Evolutionary conservation across 306 rosid genomes (phyloP).

Genomic region (Ammopiptanthus mongolicus): DNA sequence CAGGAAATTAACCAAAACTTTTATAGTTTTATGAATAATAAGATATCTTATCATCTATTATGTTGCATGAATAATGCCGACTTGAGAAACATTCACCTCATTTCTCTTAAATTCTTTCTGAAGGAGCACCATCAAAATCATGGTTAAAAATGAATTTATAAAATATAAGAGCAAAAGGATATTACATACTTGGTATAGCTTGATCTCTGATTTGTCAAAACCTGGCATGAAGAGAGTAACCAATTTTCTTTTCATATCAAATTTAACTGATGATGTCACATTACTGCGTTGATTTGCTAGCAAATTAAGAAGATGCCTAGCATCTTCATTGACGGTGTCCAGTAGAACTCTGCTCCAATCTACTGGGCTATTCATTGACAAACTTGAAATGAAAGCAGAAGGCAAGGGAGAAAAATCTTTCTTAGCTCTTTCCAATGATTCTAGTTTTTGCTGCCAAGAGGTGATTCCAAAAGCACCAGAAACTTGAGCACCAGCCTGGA

Average conservation of each 20-base stretch:
- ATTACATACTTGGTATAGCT: constrained; percentile 72
- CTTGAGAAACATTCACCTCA: background rate
- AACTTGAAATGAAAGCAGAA: constrained; percentile 57
- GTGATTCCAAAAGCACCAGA: constrained; percentile 68
- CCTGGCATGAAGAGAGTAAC: constrained; percentile 92
- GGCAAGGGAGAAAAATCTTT: constrained; percentile 61
- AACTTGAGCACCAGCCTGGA: constrained; percentile 85
- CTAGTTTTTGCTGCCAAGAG: constrained; percentile 35
- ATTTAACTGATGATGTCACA: constrained; percentile 46
- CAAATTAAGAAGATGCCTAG: constrained; percentile 51
- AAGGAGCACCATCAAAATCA: background rate
- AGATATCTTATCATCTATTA: background rate
- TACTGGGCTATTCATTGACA: constrained; percentile 31
- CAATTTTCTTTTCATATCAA: constrained; percentile 54
- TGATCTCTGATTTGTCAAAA: constrained; percentile 89
- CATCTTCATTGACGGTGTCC: constrained; percentile 37
- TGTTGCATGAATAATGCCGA: background rate
- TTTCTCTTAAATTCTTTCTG: constrained; percentile 12
- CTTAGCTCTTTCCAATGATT: constrained; percentile 40
- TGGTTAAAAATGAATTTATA: background rate
- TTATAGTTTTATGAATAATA: background rate
- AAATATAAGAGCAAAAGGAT: background rate
- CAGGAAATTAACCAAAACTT: background rate
- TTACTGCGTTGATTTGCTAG: constrained; percentile 35
- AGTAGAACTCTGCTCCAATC: constrained; percentile 55